Evolutionary conservation across 768 basidiomycete species (phyloP), one percentile per base, ranked within the genome.

Genomic region (Antrodiella citrinella): DNA sequence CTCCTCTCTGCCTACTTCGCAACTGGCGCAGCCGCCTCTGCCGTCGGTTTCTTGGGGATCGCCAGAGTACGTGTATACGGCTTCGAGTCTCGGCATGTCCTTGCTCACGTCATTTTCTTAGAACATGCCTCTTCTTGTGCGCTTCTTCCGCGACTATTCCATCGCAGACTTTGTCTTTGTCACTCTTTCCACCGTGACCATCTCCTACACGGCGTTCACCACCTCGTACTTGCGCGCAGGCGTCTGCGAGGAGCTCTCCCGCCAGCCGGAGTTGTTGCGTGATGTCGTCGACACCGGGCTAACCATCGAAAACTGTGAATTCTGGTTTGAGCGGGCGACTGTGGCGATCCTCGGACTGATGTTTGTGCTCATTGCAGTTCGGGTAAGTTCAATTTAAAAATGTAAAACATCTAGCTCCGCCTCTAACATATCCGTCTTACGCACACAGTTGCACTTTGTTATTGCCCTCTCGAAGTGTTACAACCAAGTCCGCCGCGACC

Each of bases 71-170:
- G 69, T 67, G 23, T 39, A 10, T 49, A 10, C 12, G 40, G 2
- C 20, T 2, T 11, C 11, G 18, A 21, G 30, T 43, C 18, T 9
- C 41, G 5, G 7, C 41, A n/a, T 9, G 41, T 54, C n/a, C 39
- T 44, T 44, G 26, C 52, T 38, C 54, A 25, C 21, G 41, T 26
- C 43, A 15, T 23, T 21, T 26, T 20, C 12, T 24, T 26, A 90
- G 87, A 76, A 71, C 60, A 77, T 77, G 53, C 71, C 81, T 3
- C 68, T 78, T 0, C 78, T 81, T 54, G 78, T 91, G 46, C 84
- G 84, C 49, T 81, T 91, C 57, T 91, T 88, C 68, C 81, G 87
- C 54, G 86, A 87, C 69, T 89, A 83, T 56, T 80, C 86, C 50
- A 80, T 87, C 54, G 87, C 83, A 47, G 86, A 90, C 67, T 81